Base-by-base conservation (phyloP, 148 eudicot species). In the Arctostaphylos glauca region DNA sequence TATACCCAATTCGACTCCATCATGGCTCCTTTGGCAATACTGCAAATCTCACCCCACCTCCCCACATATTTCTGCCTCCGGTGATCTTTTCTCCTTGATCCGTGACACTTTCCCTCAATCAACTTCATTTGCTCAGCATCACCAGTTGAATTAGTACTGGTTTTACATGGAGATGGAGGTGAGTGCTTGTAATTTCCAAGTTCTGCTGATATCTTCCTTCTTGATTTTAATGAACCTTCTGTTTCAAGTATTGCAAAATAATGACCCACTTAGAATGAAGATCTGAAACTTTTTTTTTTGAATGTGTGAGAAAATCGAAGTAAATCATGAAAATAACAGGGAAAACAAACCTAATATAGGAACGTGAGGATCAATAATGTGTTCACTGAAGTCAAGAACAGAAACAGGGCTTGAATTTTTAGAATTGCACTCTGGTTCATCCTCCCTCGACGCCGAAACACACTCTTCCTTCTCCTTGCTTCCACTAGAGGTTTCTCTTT, bases 331-430 rank as follows among this genome's bases (percentile, higher is more conserved):
- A 25, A 7, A 56, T 9, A 81, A 71, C 59, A 47, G 47, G 73
- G 12, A 43, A 79, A 81, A 49, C 84, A 73, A 82, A 93, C 95
- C 94, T 90, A 94, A 81, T 58, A 77, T 81, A 52, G 88, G 80
- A 86, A 76, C 80, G 79, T 88, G 87, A 76, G 78, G 87, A 84
- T 92, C 91, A 88, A 66, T 79, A 72, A 80, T 79, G 62, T 91
- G 87, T 50, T 87, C 90, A 77, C 81, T 66, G 54, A 85, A 86
- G 83, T 93, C 97, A 88, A 95, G 95, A 88, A 95, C 95, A 84
- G 95, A 95, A 84, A 91, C 92, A 4, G 98, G 98, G 79, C 97
- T 95, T 64, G 86, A 87, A 90, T 93, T 90, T 44, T 91, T 92
- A 1, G 91, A 86, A 23, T 87, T 90, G 81, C 86, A 80, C 60